A percentile compares a stretch with the other conserved stretches of the same genome.
These are phyloP conservation scores for Astragalus glycyphyllos DNA, from an alignment of 306 rosid species.

Conservation along the genomic window DNA sequence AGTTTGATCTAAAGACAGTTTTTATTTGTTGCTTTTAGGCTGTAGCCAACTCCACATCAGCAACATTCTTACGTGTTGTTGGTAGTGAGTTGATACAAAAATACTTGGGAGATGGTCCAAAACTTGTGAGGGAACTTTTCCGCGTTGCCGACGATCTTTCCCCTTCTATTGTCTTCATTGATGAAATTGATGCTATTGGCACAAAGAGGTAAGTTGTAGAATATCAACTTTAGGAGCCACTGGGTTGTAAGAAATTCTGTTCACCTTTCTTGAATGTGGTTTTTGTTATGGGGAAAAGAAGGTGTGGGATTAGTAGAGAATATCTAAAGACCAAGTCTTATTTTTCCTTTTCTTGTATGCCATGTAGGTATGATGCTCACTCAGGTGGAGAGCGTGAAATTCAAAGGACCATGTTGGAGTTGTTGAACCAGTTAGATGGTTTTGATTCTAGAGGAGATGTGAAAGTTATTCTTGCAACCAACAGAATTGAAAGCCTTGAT, in stretches of 20 bases:
- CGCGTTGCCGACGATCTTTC: slow-evolving; percentile 99
- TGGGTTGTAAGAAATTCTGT: neutral
- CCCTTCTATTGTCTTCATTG: slow-evolving; percentile 96
- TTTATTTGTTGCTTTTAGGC: slow-evolving; percentile 65
- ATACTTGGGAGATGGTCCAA: slow-evolving; percentile 98
- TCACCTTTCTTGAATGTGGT: neutral
- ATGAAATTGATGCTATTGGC: slow-evolving; percentile 96
- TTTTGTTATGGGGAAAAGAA: neutral
- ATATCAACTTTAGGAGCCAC: slow-evolving; percentile 4
- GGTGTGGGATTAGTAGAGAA: neutral
- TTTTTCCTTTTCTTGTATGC: slow-evolving; percentile 6
- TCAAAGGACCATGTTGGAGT: slow-evolving; percentile 94
- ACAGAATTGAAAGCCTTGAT: slow-evolving; percentile 92
- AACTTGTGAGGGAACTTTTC: slow-evolving; percentile 94
- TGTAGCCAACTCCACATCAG: slow-evolving; percentile 98
- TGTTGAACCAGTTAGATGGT: slow-evolving; percentile 93
- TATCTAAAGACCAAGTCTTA: slow-evolving; percentile 15
- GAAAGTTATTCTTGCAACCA: slow-evolving; percentile 94
- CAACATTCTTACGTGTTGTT: slow-evolving; percentile 97
- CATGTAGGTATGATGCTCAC: slow-evolving; percentile 89
- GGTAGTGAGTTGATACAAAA: slow-evolving; percentile 98
- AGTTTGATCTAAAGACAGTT: slow-evolving; percentile 22
- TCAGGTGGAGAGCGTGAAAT: slow-evolving; percentile 99
- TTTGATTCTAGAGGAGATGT: slow-evolving; percentile 99
- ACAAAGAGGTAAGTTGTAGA: slow-evolving; percentile 76